A percentile compares a stretch with the other conserved stretches of the same genome.
Conservation (phyloP, 202 grass and related monocot species). For the Hordeum pubiflorum region DNA sequence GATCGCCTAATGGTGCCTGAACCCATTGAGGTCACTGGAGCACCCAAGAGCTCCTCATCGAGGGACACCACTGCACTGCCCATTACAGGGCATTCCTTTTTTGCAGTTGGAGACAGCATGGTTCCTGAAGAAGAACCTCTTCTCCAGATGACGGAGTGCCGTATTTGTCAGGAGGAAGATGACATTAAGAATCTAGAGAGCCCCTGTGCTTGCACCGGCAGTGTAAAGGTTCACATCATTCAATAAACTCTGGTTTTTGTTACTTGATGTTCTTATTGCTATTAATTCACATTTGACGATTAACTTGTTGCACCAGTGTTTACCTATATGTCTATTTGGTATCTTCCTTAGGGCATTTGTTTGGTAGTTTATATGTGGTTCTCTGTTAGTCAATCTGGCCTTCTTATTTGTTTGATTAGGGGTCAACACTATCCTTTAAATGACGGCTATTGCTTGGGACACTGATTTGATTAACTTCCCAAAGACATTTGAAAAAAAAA, state of each 20-base stretch:
- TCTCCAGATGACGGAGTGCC: slow-evolving; percentile 63
- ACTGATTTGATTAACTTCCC: neutral
- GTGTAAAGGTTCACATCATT: slow-evolving; percentile 62
- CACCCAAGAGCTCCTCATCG: slow-evolving; percentile 32
- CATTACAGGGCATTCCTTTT: slow-evolving; percentile 20
- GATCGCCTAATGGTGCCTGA: slow-evolving; percentile 36
- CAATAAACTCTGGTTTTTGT: neutral
- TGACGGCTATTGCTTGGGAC: neutral
- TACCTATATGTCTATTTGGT: neutral
- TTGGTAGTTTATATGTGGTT: neutral
- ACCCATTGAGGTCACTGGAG: slow-evolving; percentile 18
- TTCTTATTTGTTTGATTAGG: neutral
- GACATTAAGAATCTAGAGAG: slow-evolving; percentile 62
- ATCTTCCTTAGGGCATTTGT: neutral
- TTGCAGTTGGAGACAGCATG: slow-evolving; percentile 33
- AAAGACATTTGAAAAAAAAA: neutral
- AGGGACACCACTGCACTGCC: slow-evolving; percentile 21
- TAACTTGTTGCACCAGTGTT: neutral
- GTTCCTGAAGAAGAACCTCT: slow-evolving; percentile 58
- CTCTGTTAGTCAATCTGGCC: neutral
- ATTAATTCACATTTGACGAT: neutral
- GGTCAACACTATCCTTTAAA: neutral
- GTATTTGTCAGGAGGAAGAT: slow-evolving; percentile 93
- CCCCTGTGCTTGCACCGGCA: slow-evolving; percentile 75
- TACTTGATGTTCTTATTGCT: slow-evolving; percentile 8